phyloP scores from a whole-genome alignment of 257 asterid species.

The Solanum chmielewskii region DNA sequence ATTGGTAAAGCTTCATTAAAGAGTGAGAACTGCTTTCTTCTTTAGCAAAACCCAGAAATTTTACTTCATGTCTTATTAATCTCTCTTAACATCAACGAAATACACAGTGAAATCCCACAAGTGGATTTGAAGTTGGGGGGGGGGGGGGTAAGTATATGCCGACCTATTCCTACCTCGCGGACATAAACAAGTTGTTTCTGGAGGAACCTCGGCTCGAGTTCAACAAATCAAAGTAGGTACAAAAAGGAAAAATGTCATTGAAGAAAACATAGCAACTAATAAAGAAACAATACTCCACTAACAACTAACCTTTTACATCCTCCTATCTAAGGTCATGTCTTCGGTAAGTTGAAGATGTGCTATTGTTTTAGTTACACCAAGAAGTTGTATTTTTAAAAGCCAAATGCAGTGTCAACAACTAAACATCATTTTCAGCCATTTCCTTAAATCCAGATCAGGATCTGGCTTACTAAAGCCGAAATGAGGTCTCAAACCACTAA shows the following conservation, averaged over 20 bases:
- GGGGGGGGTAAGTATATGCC: background rate
- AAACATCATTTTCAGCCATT: background rate
- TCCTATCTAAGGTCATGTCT: background rate
- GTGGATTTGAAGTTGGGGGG: background rate
- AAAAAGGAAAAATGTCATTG: background rate
- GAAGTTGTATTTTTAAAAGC: background rate
- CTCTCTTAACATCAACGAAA: background rate
- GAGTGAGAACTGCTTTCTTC: background rate
- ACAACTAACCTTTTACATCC: background rate
- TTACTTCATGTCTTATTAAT: background rate
- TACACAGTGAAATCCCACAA: background rate
- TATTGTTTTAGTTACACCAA: background rate
- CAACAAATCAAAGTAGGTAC: background rate
- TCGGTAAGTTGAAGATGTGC: background rate
- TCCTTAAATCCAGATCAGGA: background rate
- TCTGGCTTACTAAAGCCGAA: background rate
- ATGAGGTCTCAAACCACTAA: background rate
- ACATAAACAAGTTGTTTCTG: background rate
- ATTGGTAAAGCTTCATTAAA: background rate
- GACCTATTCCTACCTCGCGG: background rate
- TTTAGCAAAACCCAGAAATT: background rate
- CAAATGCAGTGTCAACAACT: background rate
- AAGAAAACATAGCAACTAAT: background rate
- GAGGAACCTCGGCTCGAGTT: background rate
- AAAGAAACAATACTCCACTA: background rate